Percentiles rank a stretch among this genome's conserved stretches.
Conservation (phyloP, 2,329 filamentous ascomycete species). For the Talaromyces sp. region DNA sequence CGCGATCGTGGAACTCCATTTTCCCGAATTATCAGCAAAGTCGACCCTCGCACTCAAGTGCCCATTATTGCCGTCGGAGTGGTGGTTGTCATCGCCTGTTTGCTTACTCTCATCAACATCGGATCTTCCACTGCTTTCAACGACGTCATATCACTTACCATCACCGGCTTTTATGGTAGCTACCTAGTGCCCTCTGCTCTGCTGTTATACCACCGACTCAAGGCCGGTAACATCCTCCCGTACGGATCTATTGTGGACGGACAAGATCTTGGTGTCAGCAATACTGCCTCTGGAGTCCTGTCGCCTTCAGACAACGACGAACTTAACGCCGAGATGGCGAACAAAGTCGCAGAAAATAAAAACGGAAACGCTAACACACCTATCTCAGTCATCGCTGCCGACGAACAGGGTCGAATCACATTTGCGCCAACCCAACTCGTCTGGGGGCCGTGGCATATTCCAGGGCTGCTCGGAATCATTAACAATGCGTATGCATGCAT, state of each 20-base stretch:
- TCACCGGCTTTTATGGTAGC: constrained; percentile 37
- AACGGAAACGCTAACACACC: neutral
- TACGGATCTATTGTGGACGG: constrained; percentile 32
- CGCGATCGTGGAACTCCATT: constrained; percentile 41
- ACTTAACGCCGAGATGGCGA: neutral
- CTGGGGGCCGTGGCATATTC: constrained; percentile 58
- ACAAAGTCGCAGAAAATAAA: neutral
- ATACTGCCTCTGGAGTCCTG: neutral
- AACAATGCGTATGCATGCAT: constrained; percentile 55
- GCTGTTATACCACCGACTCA: constrained; percentile 34
- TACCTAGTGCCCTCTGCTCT: constrained; percentile 33
- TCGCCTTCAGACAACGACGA: neutral
- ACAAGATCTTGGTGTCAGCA: constrained; percentile 13
- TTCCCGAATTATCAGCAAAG: constrained; percentile 28
- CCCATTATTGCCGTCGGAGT: constrained; percentile 42
- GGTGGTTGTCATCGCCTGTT: constrained; percentile 42
- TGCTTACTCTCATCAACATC: constrained; percentile 53
- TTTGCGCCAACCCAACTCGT: constrained; percentile 31
- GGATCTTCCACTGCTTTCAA: constrained; percentile 46
- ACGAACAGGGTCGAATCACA: constrained; percentile 20
- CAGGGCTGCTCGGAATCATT: constrained; percentile 48
- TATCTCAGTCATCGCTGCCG: neutral
- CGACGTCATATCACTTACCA: constrained; percentile 43
- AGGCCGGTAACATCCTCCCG: constrained; percentile 35
- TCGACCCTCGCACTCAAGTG: constrained; percentile 10